phyloP scores from a whole-genome alignment of 352 stramenopile genomes.

The Pythium dissotocum region DNA sequence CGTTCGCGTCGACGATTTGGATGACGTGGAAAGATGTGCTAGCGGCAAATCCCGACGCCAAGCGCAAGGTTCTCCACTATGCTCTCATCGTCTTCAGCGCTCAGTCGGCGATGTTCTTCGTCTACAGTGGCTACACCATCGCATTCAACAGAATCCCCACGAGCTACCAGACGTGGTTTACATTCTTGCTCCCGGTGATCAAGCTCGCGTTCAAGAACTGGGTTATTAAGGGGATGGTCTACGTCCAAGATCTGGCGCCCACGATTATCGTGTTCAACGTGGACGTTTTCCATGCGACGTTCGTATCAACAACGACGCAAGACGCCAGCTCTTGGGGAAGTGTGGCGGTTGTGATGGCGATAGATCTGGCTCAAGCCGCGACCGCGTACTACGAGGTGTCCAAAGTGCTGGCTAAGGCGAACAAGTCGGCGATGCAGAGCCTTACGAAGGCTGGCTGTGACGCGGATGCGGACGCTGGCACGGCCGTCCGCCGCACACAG shows the following conservation, averaged over 20 bases:
- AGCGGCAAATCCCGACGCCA: not conserved
- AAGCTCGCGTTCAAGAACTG: conserved; percentile 21
- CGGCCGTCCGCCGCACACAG: no score
- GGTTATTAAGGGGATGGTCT: not conserved
- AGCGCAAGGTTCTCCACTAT: not conserved
- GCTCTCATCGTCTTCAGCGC: not conserved
- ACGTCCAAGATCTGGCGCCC: conserved; percentile 13
- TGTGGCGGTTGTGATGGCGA: not conserved
- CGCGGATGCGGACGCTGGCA: no score
- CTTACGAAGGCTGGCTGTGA: no score
- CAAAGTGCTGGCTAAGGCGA: not conserved
- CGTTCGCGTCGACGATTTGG: not conserved
- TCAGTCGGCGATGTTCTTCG: not conserved
- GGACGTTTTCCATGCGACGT: conserved; percentile 21
- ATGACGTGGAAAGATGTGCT: not conserved
- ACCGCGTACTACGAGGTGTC: not conserved
- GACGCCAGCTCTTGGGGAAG: not conserved
- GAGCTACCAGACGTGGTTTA: not conserved
- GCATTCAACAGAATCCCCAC: not conserved
- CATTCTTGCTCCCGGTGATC: conserved; percentile 5
- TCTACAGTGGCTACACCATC: not conserved
- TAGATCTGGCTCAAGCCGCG: conserved; percentile 1
- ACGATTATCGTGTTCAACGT: conserved; percentile 12
- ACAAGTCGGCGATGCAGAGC: no score
- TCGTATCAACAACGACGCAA: conserved; percentile 21